Percentiles rank a stretch among this genome's conserved stretches.
Evolutionary conservation across 352 stramenopile species (phyloP).

Genomic region (Phytopythium montanum): DNA sequence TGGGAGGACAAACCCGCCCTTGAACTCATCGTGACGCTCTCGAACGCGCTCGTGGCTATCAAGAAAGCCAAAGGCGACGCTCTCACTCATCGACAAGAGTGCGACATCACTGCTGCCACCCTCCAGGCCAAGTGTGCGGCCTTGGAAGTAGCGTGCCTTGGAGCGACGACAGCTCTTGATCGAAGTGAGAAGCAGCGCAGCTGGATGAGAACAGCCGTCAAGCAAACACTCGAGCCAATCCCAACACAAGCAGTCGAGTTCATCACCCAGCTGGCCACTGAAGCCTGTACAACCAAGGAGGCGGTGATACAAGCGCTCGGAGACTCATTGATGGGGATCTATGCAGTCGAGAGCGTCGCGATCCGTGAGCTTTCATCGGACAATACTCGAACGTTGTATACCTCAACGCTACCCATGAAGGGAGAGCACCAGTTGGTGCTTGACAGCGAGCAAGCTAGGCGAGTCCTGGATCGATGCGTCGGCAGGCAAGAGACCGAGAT

Average conservation of each 20-base stretch:
- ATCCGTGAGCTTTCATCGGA: not conserved
- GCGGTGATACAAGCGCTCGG: not conserved
- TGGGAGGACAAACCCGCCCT: not conserved
- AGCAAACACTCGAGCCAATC: not conserved
- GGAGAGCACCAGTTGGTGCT: not conserved
- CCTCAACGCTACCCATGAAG: not conserved
- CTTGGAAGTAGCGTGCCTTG: not conserved
- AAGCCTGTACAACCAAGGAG: not conserved
- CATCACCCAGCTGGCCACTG: not conserved
- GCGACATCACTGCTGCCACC: not conserved
- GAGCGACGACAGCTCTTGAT: not conserved
- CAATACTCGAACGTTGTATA: not conserved
- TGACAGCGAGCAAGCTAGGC: not conserved
- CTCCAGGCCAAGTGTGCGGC: not conserved
- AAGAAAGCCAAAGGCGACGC: not conserved
- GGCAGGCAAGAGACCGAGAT: not conserved
- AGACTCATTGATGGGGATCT: not conserved
- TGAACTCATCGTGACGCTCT: not conserved
- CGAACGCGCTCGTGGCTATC: not conserved
- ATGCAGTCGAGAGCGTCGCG: not conserved
- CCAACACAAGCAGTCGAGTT: not conserved
- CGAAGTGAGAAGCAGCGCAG: not conserved
- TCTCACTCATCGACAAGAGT: not conserved
- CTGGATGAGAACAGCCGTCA: not conserved
- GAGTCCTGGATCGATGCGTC: constrained; percentile 1